Percentiles rank a stretch among this genome's conserved stretches.
phyloP scores from a whole-genome alignment of 2,329 filamentous ascomycete species.

The Colletotrichum incanum region DNA sequence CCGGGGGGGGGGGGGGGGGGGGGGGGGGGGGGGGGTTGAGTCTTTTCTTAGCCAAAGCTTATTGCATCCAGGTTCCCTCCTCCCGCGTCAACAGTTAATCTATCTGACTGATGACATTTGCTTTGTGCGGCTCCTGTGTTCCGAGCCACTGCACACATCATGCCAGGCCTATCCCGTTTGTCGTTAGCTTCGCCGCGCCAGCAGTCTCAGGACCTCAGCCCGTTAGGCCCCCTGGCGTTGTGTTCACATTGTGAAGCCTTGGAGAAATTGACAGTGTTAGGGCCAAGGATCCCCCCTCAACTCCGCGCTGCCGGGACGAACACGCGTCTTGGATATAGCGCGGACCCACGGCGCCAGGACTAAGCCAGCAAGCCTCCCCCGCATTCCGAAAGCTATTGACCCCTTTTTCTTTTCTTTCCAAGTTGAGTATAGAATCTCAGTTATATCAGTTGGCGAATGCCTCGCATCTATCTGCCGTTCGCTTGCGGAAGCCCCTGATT shows the following conservation, averaged over 20 bases:
- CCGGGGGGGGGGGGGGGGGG: slow-evolving; percentile 4
- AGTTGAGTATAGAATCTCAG: neutral
- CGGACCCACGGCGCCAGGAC: slow-evolving; percentile 9
- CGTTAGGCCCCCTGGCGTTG: neutral
- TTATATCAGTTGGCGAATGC: neutral
- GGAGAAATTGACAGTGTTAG: no score
- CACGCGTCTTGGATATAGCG: slow-evolving; percentile 38
- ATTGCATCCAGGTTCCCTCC: neutral
- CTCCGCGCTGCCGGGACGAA: slow-evolving; percentile 29
- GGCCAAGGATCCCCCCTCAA: neutral
- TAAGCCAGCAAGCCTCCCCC: slow-evolving; percentile 20
- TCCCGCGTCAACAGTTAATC: slow-evolving; percentile 18
- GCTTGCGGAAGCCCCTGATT: neutral
- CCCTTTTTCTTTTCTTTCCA: slow-evolving; percentile 10
- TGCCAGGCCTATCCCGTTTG: slow-evolving; percentile 21
- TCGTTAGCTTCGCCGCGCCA: slow-evolving; percentile 23
- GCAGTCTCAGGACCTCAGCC: slow-evolving; percentile 1
- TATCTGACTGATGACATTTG: slow-evolving; percentile 15
- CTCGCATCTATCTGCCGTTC: neutral
- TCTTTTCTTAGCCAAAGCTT: slow-evolving; percentile 29
- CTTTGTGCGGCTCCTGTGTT: slow-evolving; percentile 11
- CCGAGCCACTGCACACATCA: slow-evolving; percentile 6
- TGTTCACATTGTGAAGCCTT: neutral
- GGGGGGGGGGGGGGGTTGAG: neutral
- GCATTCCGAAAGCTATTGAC: slow-evolving; percentile 17